Evolutionary conservation across 331 rosid species (phyloP).

Genomic region (Erythrophleum ivorense): DNA sequence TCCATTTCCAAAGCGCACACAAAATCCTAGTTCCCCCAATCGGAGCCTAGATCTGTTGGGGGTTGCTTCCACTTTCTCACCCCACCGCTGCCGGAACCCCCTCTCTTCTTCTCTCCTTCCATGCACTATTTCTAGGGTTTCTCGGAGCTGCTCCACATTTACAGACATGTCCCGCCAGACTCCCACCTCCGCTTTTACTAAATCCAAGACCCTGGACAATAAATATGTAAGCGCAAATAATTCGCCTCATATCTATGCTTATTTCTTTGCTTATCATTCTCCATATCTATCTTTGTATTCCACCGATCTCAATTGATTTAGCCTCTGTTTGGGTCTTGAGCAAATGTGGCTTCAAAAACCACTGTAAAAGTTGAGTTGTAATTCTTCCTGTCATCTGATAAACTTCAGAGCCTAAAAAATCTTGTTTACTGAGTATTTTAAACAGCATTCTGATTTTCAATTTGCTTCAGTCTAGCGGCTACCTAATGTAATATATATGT

Average conservation of each 20-base stretch:
- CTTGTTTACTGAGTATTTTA: background rate
- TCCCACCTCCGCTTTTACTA: constrained; percentile 75
- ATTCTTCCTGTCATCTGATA: background rate
- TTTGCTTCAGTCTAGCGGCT: constrained; percentile 1
- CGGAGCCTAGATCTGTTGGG: constrained; percentile 25
- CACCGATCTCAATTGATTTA: background rate
- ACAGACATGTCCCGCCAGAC: constrained; percentile 83
- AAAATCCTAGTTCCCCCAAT: constrained; percentile 19
- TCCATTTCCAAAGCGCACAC: background rate
- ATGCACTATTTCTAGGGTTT: constrained; percentile 56
- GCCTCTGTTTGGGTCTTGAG: background rate
- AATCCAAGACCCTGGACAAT: constrained; percentile 94
- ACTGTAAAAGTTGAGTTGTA: background rate
- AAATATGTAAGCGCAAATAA: constrained; percentile 67
- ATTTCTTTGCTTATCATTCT: constrained; percentile 28
- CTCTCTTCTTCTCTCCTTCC: constrained; percentile 5
- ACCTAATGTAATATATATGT: background rate
- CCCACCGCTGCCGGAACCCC: constrained; percentile 36
- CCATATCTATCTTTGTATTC: background rate
- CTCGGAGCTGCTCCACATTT: constrained; percentile 38
- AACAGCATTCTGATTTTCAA: background rate
- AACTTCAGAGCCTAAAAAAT: background rate
- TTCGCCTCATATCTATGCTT: constrained; percentile 24
- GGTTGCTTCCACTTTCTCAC: background rate
- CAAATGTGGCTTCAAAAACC: constrained; percentile 18